A percentile compares a stretch with the other conserved stretches of the same genome.
phyloP scores from a whole-genome alignment of 2,329 filamentous ascomycete genomes.

The Teratosphaeria epicoccoides region DNA sequence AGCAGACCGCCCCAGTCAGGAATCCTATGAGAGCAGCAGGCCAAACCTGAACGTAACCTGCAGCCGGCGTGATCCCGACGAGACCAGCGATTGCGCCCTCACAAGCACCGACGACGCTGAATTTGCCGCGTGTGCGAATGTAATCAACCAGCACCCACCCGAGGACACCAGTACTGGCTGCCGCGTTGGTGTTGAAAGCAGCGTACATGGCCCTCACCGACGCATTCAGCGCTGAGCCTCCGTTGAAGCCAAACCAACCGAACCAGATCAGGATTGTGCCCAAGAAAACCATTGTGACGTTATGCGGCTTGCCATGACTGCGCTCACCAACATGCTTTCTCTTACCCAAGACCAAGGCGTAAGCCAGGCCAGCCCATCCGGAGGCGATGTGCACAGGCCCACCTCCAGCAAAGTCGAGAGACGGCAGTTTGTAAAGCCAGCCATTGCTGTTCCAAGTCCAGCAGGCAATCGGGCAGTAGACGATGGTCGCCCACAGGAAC shows the following conservation, averaged over 20 bases:
- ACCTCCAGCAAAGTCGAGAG: constrained; percentile 51
- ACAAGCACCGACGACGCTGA: constrained; percentile 47
- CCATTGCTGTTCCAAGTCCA: constrained; percentile 60
- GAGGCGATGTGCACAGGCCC: constrained; percentile 55
- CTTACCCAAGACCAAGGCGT: constrained; percentile 53
- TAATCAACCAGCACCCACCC: constrained; percentile 46
- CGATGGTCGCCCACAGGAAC: constrained; percentile 54
- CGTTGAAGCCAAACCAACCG: constrained; percentile 41
- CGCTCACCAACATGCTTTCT: constrained; percentile 40
- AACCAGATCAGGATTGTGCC: constrained; percentile 58
- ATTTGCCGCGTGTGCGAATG: constrained; percentile 41
- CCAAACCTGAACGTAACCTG: constrained; percentile 43
- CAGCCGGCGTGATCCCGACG: constrained; percentile 50
- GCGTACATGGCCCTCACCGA: constrained; percentile 44
- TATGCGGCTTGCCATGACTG: constrained; percentile 48
- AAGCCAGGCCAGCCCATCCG: constrained; percentile 54
- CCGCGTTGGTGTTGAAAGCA: constrained; percentile 49
- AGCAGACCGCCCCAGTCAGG: constrained; percentile 43
- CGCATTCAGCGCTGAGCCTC: neutral
- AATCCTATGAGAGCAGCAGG: constrained; percentile 47
- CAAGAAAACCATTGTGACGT: constrained; percentile 52
- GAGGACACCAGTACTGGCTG: constrained; percentile 43
- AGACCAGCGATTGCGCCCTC: constrained; percentile 49
- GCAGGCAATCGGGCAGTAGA: constrained; percentile 52
- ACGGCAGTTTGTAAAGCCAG: constrained; percentile 52